A percentile compares a stretch with the other conserved stretches of the same genome.
Conservation (phyloP, 176 grass and related monocot species). For the Oryza officinalis region DNA sequence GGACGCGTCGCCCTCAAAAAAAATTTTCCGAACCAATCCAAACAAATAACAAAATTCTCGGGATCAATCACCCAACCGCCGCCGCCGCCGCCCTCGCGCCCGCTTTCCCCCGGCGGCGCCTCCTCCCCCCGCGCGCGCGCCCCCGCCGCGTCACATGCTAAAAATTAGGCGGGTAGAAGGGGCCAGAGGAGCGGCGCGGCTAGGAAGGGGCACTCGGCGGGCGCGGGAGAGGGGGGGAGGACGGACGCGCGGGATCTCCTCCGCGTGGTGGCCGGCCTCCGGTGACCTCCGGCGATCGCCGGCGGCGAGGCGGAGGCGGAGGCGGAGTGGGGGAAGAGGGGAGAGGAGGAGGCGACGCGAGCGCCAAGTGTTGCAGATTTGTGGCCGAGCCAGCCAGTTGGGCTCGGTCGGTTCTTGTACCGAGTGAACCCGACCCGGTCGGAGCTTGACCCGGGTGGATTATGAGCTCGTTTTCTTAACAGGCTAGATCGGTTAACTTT, state of each 20-base stretch:
- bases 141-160: conserved; percentile 47
- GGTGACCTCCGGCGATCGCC: conserved; percentile 47
- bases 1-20: neutral
- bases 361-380: conserved; percentile 64
- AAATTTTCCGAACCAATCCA: neutral
- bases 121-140: conserved; percentile 12
- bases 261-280: conserved; percentile 6
- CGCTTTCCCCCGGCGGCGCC: conserved; percentile 15
- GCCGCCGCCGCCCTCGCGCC: conserved; percentile 6
- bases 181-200: neutral
- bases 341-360: conserved; percentile 33
- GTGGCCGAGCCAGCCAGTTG: conserved; percentile 9
- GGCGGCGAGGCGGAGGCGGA: conserved; percentile 41
- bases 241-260: neutral
- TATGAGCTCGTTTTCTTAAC: too few relatives aligned
- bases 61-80: conserved; percentile 19
- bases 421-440: conserved; percentile 14
- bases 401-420: conserved; percentile 32
- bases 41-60: conserved; percentile 4
- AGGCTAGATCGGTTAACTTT: too few relatives aligned
- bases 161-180: conserved; percentile 11
- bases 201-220: neutral
- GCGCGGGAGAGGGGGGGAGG: neutral
- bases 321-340: neutral
- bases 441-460: neutral